Conservation (phyloP, 2,329 filamentous ascomycete genomes). For the Parascedosporium putredinis region DNA sequence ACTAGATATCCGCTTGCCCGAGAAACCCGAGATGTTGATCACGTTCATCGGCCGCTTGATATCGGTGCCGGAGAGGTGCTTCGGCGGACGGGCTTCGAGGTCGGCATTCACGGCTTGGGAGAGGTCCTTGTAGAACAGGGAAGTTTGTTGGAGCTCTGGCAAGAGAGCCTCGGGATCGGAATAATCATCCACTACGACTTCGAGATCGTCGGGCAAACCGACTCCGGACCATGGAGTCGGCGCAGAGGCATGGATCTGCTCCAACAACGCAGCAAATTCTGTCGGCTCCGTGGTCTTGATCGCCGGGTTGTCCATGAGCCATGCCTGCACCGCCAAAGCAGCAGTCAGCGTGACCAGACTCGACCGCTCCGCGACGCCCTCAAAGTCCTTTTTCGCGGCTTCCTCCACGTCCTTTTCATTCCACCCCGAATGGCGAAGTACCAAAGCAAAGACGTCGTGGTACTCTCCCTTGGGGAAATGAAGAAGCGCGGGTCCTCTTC, state of each 20-base stretch:
- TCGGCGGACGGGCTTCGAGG: conserved; percentile 10
- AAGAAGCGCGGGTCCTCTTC: conserved; percentile 7
- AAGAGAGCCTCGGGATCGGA: conserved; percentile 17
- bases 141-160: conserved; percentile 9
- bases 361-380: conserved; percentile 3
- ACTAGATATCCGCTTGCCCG: conserved; percentile 26
- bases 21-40: conserved; percentile 26
- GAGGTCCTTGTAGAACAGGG: conserved; percentile 10
- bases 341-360: conserved; percentile 2
- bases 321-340: conserved; percentile 7
- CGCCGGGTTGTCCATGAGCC: conserved; percentile 7
- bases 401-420: background rate
- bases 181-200: conserved; percentile 16
- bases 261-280: background rate
- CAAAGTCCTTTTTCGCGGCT: background rate
- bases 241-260: background rate
- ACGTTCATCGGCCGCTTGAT: conserved; percentile 27
- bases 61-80: conserved; percentile 5
- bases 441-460: conserved; percentile 2
- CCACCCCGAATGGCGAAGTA: conserved; percentile 6
- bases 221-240: background rate
- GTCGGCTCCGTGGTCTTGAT: background rate
- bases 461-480: conserved; percentile 1
- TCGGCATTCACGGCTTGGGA: conserved; percentile 12
- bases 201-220: background rate